These are phyloP conservation scores for Candida maris DNA, from an alignment of 805 yeast genomes.

Conservation along the genomic window DNA sequence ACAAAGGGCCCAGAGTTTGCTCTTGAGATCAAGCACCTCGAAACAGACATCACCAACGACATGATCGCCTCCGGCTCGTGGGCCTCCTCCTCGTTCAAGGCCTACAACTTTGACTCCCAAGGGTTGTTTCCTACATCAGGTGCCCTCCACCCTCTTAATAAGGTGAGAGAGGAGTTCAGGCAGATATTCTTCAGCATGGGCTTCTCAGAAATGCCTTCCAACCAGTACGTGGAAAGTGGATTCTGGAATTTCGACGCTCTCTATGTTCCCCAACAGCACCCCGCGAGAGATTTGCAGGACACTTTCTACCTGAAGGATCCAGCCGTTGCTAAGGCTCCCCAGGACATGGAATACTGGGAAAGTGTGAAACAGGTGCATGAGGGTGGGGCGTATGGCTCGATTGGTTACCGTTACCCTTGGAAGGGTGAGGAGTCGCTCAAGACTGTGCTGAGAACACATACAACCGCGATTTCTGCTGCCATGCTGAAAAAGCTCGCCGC, in stretches of 20 bases:
- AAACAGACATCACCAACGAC: slow-evolving; percentile 92
- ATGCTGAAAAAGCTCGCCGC: slow-evolving; percentile 85
- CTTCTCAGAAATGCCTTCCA: slow-evolving; percentile 98
- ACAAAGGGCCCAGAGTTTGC: slow-evolving; percentile 83
- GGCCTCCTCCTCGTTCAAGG: slow-evolving; percentile 82
- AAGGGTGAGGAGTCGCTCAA: slow-evolving; percentile 83
- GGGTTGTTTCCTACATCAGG: slow-evolving; percentile 86
- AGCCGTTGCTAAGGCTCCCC: slow-evolving; percentile 70
- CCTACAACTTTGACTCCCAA: slow-evolving; percentile 93
- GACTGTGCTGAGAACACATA: slow-evolving; percentile 94
- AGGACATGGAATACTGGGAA: slow-evolving; percentile 73
- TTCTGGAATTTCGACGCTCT: slow-evolving; percentile 99
- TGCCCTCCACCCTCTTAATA: slow-evolving; percentile 93
- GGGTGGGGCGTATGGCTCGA: slow-evolving; percentile 86
- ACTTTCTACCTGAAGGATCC: slow-evolving; percentile 98
- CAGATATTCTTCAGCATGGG: slow-evolving; percentile 98
- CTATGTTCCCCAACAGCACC: slow-evolving; percentile 98
- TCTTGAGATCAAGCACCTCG: slow-evolving; percentile 70
- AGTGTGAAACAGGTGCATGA: slow-evolving; percentile 83
- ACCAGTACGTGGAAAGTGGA: slow-evolving; percentile 96
- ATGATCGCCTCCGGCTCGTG: slow-evolving; percentile 83
- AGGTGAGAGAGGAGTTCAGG: slow-evolving; percentile 96
- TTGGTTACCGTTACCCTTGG: slow-evolving; percentile 99
- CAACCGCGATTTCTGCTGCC: slow-evolving; percentile 88
- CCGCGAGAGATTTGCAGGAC: slow-evolving; percentile 98